Evolutionary conservation across 768 basidiomycete species (phyloP), one percentile per base, ranked within the genome.

Genomic region (Neoboletus magnificus): DNA sequence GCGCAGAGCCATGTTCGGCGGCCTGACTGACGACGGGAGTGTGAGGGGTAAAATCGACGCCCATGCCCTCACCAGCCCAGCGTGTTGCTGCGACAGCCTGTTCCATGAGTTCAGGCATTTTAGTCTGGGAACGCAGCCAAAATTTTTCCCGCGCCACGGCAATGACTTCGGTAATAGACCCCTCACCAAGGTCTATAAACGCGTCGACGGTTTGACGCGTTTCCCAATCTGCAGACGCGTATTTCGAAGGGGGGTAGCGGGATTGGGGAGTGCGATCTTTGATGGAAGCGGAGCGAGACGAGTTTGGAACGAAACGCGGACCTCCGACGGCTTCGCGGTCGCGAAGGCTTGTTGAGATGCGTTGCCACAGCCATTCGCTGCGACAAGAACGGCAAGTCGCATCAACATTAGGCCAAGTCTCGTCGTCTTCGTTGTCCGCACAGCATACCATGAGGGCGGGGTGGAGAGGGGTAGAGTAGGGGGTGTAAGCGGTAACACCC

Each of bases 181-280:
- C 89, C 59, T 91, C 89, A 3, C 80, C 87, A 25, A 87, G 74
- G 54, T 90, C 88, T 37, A 90, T 70, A 71, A 87, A 91, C n/a
- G 79, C 79, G 49, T 87, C 86, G 13, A 91, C 77, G 10, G 77
- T 77, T 61, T 84, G 82, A 42, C 85, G 78, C 44, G 82, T 82
- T 66, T 88, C 86, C 85, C 84, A 86, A 61, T 89, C 87, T 1
- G 65, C 62, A 39, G 70, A 62, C 59, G 59, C 62, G 55, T 69
- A 71, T 58, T 66, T 72, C 29, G 58, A 51, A 1, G 55, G 73
- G 36, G 54, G 69, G 40, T 62, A 57, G 20, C 71, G 68, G 22
- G 68, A 61, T 16, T 60, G 55, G 18, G 49, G 2, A 0, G 30
- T 8, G 16, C 63, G 63, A 40, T 67, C 62, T 49, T 53, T 64